Percentiles rank a stretch among this genome's conserved stretches.
Conservation (phyloP, 768 basidiomycete genomes). For the Mycena floridula region DNA sequence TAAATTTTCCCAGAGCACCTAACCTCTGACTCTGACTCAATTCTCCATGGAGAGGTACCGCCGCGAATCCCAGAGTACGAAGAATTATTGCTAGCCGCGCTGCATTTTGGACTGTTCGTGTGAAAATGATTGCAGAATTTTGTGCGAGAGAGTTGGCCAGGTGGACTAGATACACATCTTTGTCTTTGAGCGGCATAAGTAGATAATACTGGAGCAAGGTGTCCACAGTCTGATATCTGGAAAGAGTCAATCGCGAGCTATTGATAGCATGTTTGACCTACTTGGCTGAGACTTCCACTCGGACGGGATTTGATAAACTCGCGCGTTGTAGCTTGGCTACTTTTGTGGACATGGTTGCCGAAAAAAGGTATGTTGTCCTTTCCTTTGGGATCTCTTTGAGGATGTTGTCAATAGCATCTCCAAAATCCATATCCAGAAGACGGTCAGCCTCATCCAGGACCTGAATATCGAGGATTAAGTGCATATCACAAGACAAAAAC, state of each 20-base stretch:
- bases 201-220: constrained; percentile 95
- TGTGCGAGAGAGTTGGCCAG: constrained; percentile 84
- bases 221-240: constrained; percentile 93
- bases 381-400: constrained; percentile 93
- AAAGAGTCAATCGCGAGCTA: not conserved
- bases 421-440: constrained; percentile 94
- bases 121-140: constrained; percentile 95
- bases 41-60: constrained; percentile 93
- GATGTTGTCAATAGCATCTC: constrained; percentile 92
- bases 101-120: constrained; percentile 90
- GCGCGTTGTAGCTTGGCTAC: constrained; percentile 95
- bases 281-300: constrained; percentile 92
- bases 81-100: constrained; percentile 87
- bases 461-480: constrained; percentile 32
- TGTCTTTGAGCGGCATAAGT: constrained; percentile 85
- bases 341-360: constrained; percentile 98
- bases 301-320: constrained; percentile 87
- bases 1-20: constrained; percentile 92
- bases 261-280: constrained; percentile 30
- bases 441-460: constrained; percentile 98
- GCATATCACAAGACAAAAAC: not conserved
- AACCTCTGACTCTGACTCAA: constrained; percentile 90
- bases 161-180: constrained; percentile 88
- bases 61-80: constrained; percentile 86
- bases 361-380: constrained; percentile 92